phyloP scores from a whole-genome alignment of 176 grass and related monocot species.

The Saccharum officinarum region DNA sequence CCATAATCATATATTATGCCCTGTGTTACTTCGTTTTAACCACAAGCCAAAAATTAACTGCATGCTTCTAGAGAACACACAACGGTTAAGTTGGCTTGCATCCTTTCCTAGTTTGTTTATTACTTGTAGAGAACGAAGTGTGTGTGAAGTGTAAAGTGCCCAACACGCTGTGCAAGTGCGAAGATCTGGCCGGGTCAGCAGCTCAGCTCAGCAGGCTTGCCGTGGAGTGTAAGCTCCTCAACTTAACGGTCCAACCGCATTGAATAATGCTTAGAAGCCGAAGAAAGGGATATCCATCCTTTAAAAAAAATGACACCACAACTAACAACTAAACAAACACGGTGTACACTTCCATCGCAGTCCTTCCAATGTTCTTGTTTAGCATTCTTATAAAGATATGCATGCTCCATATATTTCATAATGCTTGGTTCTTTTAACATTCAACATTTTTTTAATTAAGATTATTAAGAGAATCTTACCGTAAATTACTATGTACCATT shows the following conservation, averaged over 20 bases:
- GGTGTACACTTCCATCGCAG: neutral
- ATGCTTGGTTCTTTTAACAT: no score
- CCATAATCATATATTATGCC: neutral
- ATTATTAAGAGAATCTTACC: no score
- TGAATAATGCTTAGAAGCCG: conserved; percentile 5
- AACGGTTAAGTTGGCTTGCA: neutral
- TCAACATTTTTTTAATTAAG: no score
- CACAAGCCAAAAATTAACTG: neutral
- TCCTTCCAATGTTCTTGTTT: neutral
- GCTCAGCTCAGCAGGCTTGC: neutral
- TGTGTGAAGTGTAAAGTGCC: neutral
- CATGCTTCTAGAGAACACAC: neutral
- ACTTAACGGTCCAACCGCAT: neutral
- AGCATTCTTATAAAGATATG: neutral
- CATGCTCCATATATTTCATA: neutral
- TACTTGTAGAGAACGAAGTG: neutral
- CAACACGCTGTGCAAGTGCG: neutral
- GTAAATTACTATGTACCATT: no score
- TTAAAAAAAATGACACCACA: neutral
- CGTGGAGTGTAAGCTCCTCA: conserved; percentile 16
- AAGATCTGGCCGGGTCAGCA: neutral
- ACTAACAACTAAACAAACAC: neutral
- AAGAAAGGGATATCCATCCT: conserved; percentile 1
- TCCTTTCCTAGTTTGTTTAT: neutral
- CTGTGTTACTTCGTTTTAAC: neutral